Base-by-base conservation (phyloP, 2,329 filamentous ascomycete genomes). In the Boeremia lycopersici region DNA sequence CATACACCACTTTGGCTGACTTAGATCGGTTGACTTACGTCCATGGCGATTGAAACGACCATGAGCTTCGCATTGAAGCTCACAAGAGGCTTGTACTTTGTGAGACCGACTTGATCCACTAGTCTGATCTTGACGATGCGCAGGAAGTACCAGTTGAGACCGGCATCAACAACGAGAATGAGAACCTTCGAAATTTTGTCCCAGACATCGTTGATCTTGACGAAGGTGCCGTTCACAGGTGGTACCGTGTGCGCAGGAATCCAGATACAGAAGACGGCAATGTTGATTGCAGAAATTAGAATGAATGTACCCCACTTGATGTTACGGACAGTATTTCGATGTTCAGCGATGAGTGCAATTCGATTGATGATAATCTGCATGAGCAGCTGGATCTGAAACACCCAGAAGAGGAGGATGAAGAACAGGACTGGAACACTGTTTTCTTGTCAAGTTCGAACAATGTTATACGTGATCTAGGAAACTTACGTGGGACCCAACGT, bases 321-420 rank as follows among this genome's bases (percentile, higher is more conserved):
- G 12, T 61, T 68, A 0, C 45, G 25, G 6, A 79, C 74, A 2
- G 74, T 76, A 0, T 61, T 66, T 23, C 69, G 71, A 38, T 77
- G 70, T 12, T 79, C 75, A 11, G 78, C 74, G 31, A 84, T 78
- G 34, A 84, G 75, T 0, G 77, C 74, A 19, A 83, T 79, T 48
- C 82, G 77, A 60, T 84, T 84, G 65, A 83, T 79, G 59, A 84
- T 82, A 41, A 84, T 84, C 59, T 84, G 81, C 70, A 83, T 77
- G 1, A 84, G 61, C 1, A 82, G 69, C 55, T 84, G 82, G 12
- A 83, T 77, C 34, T 74, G 56, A 26, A 71, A 70, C 1, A 70
- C 66, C 71, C 71, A 73, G 34, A 64, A 66, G 39, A 71, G 53
- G 5, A 73, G 59, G 42, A 72, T 70, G 49, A 68, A 70, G 61